Conservation (phyloP, 2,329 filamentous ascomycete species). For the Tolypocladium pustulatum region DNA sequence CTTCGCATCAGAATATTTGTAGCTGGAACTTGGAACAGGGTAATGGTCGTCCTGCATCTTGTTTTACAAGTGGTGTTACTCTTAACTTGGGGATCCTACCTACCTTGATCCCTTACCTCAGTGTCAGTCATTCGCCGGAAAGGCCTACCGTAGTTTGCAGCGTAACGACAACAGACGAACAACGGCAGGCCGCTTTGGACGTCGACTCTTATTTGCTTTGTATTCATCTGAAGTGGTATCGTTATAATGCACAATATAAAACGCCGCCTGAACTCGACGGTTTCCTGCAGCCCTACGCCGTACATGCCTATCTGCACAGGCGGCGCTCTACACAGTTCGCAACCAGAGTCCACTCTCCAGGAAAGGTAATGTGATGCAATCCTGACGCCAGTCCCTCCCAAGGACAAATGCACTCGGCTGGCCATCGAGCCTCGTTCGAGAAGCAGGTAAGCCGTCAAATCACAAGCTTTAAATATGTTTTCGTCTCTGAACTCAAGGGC, state of each 20-base stretch:
- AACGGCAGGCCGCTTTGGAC: neutral
- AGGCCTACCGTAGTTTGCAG: neutral
- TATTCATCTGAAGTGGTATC: conserved; percentile 2
- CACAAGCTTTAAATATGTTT: neutral
- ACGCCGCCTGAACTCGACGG: neutral
- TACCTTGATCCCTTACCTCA: neutral
- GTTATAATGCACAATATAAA: neutral
- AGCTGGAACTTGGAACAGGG: neutral
- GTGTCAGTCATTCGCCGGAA: neutral
- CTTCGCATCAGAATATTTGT: neutral
- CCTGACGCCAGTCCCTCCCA: conserved; percentile 11
- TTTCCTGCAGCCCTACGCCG: neutral
- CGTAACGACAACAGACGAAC: neutral
- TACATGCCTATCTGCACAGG: neutral
- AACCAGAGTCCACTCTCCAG: neutral
- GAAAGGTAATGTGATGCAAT: neutral
- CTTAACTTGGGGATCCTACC: neutral
- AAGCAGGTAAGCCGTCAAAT: neutral
- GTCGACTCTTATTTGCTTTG: neutral
- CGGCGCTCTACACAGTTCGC: neutral
- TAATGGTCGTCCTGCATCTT: neutral
- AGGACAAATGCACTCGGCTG: neutral
- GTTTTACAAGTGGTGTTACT: neutral
- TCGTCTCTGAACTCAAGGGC: conserved; percentile 17
- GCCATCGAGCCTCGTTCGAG: neutral